Evolutionary conservation across 768 basidiomycete species (phyloP).

Genomic region (Lactifluus pinguis): DNA sequence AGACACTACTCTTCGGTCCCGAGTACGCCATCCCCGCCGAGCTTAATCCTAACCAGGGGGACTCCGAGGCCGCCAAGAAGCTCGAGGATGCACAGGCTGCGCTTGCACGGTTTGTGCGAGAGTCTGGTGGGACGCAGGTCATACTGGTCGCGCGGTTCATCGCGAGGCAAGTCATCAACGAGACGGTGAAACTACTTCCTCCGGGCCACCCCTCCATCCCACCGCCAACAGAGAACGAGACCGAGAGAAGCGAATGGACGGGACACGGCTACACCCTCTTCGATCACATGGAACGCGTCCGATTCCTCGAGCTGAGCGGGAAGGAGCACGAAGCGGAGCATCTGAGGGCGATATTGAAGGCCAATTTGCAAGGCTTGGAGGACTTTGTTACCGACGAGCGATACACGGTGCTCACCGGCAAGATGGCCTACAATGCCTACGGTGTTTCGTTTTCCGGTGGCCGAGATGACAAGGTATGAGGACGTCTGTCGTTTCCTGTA

Average conservation of each 20-base stretch:
- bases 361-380: constrained; percentile 64
- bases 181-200: constrained; percentile 47
- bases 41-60: constrained; percentile 25
- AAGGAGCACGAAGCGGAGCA: constrained; percentile 41
- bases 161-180: constrained; percentile 58
- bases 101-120: constrained; percentile 47
- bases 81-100: constrained; percentile 53
- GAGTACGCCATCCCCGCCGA: constrained; percentile 49
- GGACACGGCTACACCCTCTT: constrained; percentile 51
- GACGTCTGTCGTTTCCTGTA: constrained; percentile 5
- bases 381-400: constrained; percentile 58
- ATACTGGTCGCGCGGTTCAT: constrained; percentile 64
- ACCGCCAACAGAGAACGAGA: background rate
- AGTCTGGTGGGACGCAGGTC: constrained; percentile 36
- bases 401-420: constrained; percentile 52
- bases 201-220: constrained; percentile 15
- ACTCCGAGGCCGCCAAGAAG: constrained; percentile 30
- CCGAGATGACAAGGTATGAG: constrained; percentile 55
- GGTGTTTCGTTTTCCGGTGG: constrained; percentile 63
- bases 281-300: constrained; percentile 70
- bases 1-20: constrained; percentile 62
- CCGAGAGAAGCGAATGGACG: constrained; percentile 28
- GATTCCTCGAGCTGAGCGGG: constrained; percentile 50
- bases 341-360: constrained; percentile 44
- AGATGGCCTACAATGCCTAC: constrained; percentile 68